These are phyloP conservation scores for Trametes gibbosa DNA, from an alignment of 768 basidiomycete genomes.

Conservation along the genomic window DNA sequence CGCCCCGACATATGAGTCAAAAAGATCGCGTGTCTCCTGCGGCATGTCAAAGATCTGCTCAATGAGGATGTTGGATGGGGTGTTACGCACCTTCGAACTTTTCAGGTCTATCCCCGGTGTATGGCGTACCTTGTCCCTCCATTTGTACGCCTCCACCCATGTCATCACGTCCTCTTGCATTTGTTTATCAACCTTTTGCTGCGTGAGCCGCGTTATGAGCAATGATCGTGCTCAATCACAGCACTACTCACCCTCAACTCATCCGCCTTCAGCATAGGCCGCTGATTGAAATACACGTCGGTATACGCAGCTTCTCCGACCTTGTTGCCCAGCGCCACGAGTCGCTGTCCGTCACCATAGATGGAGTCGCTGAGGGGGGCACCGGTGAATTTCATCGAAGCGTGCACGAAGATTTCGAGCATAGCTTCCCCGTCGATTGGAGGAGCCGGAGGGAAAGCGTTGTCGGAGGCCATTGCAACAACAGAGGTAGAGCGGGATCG, in stretches of 20 bases:
- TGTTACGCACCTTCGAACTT: constrained; percentile 34
- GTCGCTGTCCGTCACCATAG: constrained; percentile 59
- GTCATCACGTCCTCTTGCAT: constrained; percentile 41
- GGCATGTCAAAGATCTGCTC: constrained; percentile 13
- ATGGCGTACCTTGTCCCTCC: constrained; percentile 54
- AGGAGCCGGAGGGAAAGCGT: constrained; percentile 42
- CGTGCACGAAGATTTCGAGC: constrained; percentile 70
- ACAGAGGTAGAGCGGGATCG: constrained; percentile 33
- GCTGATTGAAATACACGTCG: constrained; percentile 42
- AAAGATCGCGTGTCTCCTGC: constrained; percentile 56
- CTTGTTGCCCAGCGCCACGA: constrained; percentile 54
- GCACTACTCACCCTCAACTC: constrained; percentile 41
- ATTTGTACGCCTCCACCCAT: constrained; percentile 52
- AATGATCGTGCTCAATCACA: not conserved
- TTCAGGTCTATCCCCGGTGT: constrained; percentile 39
- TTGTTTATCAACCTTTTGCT: constrained; percentile 30
- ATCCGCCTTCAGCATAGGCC: constrained; percentile 37
- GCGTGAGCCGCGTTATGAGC: not conserved
- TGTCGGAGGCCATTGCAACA: constrained; percentile 28
- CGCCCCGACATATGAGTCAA: constrained; percentile 66
- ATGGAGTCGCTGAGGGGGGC: constrained; percentile 30
- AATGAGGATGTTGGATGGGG: constrained; percentile 27
- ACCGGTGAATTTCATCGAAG: constrained; percentile 47
- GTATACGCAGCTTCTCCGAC: constrained; percentile 53
- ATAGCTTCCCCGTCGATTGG: constrained; percentile 51